These are phyloP conservation scores for Verticillium klebahnii DNA, from an alignment of 2,329 filamentous ascomycete species.

Conservation along the genomic window DNA sequence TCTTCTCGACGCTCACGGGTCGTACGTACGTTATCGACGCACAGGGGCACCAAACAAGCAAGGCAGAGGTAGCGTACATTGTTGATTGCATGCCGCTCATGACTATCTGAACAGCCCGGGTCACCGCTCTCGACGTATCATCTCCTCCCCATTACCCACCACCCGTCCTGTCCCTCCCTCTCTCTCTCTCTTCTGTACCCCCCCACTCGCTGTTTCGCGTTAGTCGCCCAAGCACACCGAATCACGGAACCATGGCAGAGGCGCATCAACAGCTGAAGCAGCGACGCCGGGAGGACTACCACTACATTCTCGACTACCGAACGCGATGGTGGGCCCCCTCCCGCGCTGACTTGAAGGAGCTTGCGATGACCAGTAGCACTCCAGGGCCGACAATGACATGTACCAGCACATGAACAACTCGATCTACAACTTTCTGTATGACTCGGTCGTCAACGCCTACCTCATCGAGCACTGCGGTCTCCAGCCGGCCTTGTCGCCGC, in stretches of 20 bases:
- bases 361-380: slow-evolving; percentile 6
- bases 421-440: slow-evolving; percentile 83
- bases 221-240: background rate
- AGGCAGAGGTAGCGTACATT: background rate
- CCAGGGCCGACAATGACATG: slow-evolving; percentile 90
- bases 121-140: background rate
- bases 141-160: background rate
- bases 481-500: slow-evolving; percentile 61
- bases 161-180: background rate
- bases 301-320: slow-evolving; percentile 73
- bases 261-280: slow-evolving; percentile 42
- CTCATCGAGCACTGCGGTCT: slow-evolving; percentile 75
- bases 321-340: slow-evolving; percentile 67
- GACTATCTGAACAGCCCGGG: background rate
- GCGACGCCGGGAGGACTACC: slow-evolving; percentile 68
- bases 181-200: background rate
- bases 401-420: slow-evolving; percentile 92
- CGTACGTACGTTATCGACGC: background rate
- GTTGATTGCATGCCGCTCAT: background rate
- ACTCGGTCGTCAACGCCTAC: slow-evolving; percentile 86
- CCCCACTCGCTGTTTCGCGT: background rate
- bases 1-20: background rate
- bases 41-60: background rate
- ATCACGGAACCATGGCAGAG: background rate
- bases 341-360: slow-evolving; percentile 2